A percentile compares a stretch with the other conserved stretches of the same genome.
Evolutionary conservation across 2,329 filamentous ascomycete species (phyloP).

Genomic region (Aphanocladium album): DNA sequence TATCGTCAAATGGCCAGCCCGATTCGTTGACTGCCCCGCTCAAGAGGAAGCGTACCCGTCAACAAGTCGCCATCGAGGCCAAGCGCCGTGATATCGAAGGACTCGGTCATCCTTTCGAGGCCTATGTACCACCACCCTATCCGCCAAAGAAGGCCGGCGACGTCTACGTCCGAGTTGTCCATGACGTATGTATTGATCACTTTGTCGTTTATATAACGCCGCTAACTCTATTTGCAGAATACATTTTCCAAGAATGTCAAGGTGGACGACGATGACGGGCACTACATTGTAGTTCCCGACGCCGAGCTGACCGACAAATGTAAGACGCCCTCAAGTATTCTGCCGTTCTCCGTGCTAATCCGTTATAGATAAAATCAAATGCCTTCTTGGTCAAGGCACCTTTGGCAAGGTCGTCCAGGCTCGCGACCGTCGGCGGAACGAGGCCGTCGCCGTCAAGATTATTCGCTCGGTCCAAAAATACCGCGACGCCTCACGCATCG

Average conservation of each 20-base stretch:
- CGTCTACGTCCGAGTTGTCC: slow-evolving; percentile 58
- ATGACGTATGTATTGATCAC: slow-evolving; percentile 45
- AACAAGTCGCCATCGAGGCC: slow-evolving; percentile 76
- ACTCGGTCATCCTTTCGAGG: slow-evolving; percentile 65
- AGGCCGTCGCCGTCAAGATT: slow-evolving; percentile 89
- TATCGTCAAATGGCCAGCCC: slow-evolving; percentile 57
- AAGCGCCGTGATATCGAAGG: slow-evolving; percentile 71
- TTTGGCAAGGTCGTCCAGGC: slow-evolving; percentile 98
- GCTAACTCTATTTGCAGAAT: slow-evolving; percentile 15
- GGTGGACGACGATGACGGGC: slow-evolving; percentile 92
- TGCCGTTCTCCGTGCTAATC: not conserved
- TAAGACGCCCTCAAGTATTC: slow-evolving; percentile 43
- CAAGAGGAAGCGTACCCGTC: slow-evolving; percentile 83
- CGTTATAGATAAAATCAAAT: slow-evolving; percentile 72
- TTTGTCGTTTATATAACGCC: not conserved
- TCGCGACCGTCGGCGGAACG: slow-evolving; percentile 70
- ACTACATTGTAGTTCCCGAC: slow-evolving; percentile 90
- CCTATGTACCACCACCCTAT: slow-evolving; percentile 80
- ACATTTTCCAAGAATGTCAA: slow-evolving; percentile 57
- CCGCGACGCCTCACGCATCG: slow-evolving; percentile 90
- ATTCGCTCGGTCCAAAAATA: slow-evolving; percentile 98
- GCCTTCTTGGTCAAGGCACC: slow-evolving; percentile 89
- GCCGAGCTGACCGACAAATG: slow-evolving; percentile 83
- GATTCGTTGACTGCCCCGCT: slow-evolving; percentile 67
- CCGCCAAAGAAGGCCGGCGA: slow-evolving; percentile 88